These are phyloP conservation scores for Agaricales sp. DNA, from an alignment of 1,284 basidiomycete genomes.

Conservation along the genomic window DNA sequence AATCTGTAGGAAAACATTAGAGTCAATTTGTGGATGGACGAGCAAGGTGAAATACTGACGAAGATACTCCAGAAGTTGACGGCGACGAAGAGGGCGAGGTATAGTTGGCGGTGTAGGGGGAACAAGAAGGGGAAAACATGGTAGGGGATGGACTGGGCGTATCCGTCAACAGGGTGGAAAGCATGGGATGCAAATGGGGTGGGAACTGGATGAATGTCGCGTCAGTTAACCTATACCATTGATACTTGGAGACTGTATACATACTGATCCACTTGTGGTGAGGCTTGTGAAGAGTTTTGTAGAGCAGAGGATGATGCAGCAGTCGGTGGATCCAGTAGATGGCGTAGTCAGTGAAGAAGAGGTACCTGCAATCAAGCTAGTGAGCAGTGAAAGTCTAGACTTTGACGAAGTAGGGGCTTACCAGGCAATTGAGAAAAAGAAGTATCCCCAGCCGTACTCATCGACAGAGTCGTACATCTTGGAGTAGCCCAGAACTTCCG, in stretches of 20 bases:
- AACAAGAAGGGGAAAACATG: constrained; percentile 90
- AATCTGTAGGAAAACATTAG: constrained; percentile 43
- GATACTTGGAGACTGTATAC: constrained; percentile 44
- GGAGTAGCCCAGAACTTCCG: constrained; percentile 83
- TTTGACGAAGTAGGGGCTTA: constrained; percentile 24
- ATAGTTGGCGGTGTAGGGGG: constrained; percentile 80
- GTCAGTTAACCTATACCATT: constrained; percentile 5
- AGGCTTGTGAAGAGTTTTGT: constrained; percentile 91
- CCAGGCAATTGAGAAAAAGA: constrained; percentile 54
- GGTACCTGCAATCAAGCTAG: constrained; percentile 42
- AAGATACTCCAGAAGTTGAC: constrained; percentile 92
- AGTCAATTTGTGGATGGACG: constrained; percentile 1
- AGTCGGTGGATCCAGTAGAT: constrained; percentile 96
- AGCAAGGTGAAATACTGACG: constrained; percentile 30
- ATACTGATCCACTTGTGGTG: constrained; percentile 99
- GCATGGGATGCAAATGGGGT: constrained; percentile 96
- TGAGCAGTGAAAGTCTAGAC: constrained; percentile 2
- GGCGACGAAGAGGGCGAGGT: constrained; percentile 76
- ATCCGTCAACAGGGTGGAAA: constrained; percentile 96
- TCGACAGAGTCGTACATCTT: constrained; percentile 70
- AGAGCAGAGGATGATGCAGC: constrained; percentile 80
- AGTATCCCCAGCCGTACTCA: constrained; percentile 62
- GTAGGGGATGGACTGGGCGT: constrained; percentile 89
- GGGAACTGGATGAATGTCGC: constrained; percentile 52
- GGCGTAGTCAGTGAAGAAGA: constrained; percentile 85